A percentile compares a stretch with the other conserved stretches of the same genome.
These are phyloP conservation scores for Spathaspora jeffriesii DNA, from an alignment of 1,139 yeast genomes.

Conservation along the genomic window DNA sequence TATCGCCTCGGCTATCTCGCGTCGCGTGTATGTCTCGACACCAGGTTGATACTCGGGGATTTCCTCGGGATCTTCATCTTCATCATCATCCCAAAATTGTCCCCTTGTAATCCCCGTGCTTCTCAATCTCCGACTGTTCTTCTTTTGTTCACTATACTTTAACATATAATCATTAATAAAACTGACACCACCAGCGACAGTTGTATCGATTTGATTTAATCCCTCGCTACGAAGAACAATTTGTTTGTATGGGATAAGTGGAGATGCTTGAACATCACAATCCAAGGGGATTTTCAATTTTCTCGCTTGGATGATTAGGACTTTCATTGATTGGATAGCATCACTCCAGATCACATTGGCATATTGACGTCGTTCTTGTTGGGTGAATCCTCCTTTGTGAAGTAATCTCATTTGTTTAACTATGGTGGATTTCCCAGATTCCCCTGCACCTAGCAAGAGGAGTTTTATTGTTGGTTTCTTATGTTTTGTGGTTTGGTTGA, in stretches of 20 bases:
- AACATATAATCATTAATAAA: constrained; percentile 66
- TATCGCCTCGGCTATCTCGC: constrained; percentile 69
- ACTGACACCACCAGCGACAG: constrained; percentile 67
- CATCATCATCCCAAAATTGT: constrained; percentile 18
- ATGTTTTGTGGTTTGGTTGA: constrained; percentile 53
- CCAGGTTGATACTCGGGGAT: constrained; percentile 10
- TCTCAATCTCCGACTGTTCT: constrained; percentile 46
- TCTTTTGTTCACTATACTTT: constrained; percentile 59
- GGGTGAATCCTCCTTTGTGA: constrained; percentile 85
- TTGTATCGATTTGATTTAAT: constrained; percentile 61
- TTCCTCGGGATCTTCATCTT: constrained; percentile 12
- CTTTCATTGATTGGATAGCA: constrained; percentile 86
- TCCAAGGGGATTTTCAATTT: constrained; percentile 58
- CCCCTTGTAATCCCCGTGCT: constrained; percentile 51
- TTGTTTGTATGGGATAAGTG: constrained; percentile 47
- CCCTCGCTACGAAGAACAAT: constrained; percentile 58
- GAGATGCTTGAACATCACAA: constrained; percentile 56
- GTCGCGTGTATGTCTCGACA: constrained; percentile 23
- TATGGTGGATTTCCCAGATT: constrained; percentile 96
- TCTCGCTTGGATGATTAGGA: constrained; percentile 72
- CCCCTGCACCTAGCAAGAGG: constrained; percentile 89
- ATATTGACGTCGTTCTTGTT: constrained; percentile 79
- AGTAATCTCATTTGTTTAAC: constrained; percentile 85
- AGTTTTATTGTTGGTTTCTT: constrained; percentile 52
- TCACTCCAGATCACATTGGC: constrained; percentile 95